Conservation (phyloP, 2,329 filamentous ascomycete genomes). For the Fusarium sp. region DNA sequence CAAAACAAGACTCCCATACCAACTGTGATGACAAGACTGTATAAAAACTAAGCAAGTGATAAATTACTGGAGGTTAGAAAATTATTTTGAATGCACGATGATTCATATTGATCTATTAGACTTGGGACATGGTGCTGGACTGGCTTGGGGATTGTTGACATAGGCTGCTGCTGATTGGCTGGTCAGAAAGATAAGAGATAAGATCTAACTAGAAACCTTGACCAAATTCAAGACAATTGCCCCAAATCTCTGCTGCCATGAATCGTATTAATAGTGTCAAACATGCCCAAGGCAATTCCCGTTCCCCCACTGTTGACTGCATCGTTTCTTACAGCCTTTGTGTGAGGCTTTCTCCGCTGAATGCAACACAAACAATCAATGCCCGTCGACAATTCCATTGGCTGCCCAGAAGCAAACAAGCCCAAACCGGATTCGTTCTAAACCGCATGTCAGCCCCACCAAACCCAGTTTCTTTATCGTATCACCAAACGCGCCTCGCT, state of each 20-base stretch:
- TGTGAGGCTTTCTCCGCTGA: too few relatives aligned
- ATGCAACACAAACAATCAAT: too few relatives aligned
- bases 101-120: neutral
- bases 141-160: neutral
- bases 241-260: neutral
- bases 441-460: neutral
- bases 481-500: neutral
- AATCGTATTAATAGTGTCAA: too few relatives aligned
- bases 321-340: neutral
- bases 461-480: neutral
- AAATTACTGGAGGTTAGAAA: neutral
- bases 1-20: too few relatives aligned
- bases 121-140: neutral
- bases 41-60: accelerated
- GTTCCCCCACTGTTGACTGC: neutral
- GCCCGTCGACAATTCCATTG: neutral
- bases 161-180: neutral
- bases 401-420: neutral
- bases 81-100: neutral
- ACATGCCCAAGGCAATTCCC: neutral
- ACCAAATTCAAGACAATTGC: neutral
- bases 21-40: neutral
- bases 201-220: neutral
- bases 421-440: neutral
- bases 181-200: neutral